Percentiles rank a stretch among this genome's conserved stretches.
These are phyloP conservation scores for Globisporangium yorkense DNA, from an alignment of 352 stramenopile genomes.

Conservation along the genomic window DNA sequence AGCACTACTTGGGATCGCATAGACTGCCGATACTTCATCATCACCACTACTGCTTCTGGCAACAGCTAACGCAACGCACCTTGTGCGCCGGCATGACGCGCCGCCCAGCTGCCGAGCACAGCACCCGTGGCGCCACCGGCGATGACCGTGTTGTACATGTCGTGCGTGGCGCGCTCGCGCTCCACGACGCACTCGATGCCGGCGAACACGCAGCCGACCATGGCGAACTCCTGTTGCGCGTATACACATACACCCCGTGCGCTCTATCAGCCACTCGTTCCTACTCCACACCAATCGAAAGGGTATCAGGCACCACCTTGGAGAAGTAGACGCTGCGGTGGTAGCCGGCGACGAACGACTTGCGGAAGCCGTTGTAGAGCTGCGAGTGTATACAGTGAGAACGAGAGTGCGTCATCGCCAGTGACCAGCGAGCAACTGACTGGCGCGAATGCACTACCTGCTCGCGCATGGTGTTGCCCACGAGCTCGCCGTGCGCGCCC, in stretches of 20 bases:
- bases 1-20: too few relatives aligned
- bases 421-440: not conserved
- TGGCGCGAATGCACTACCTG: conserved; percentile 31
- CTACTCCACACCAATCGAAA: too few relatives aligned
- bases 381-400: conserved; percentile 7
- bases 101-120: conserved; percentile 62
- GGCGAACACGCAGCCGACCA: conserved; percentile 77
- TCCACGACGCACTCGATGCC: conserved; percentile 82
- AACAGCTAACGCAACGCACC: conserved; percentile 23
- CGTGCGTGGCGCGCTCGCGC: conserved; percentile 68
- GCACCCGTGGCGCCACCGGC: conserved; percentile 63
- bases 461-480: conserved; percentile 81
- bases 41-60: too few relatives aligned
- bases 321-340: conserved; percentile 84
- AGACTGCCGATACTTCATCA: too few relatives aligned
- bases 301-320: conserved; percentile 30
- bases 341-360: conserved; percentile 74
- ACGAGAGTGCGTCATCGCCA: not conserved
- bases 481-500: conserved; percentile 76
- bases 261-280: not conserved
- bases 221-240: conserved; percentile 66
- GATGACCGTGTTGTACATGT: conserved; percentile 75
- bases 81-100: conserved; percentile 51
- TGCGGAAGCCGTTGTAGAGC: conserved; percentile 83
- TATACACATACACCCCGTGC: not conserved